These are phyloP conservation scores for Cryphonectria nitschkei DNA, from an alignment of 2,329 filamentous ascomycete genomes.

Conservation along the genomic window DNA sequence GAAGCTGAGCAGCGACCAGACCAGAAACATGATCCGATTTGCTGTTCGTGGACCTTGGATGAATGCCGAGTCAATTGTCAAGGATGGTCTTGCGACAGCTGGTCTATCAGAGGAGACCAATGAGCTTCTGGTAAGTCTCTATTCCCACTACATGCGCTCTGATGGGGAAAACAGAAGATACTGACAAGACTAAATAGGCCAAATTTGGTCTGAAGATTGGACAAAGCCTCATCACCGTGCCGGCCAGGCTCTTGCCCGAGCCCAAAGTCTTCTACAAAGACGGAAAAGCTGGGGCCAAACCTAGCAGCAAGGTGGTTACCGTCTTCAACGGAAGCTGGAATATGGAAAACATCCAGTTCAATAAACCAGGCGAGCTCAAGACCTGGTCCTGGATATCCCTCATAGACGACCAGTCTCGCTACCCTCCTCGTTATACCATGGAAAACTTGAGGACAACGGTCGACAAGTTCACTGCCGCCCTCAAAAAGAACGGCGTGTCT, in stretches of 20 bases:
- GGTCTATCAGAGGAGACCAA: conserved; percentile 48
- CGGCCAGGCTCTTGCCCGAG: conserved; percentile 59
- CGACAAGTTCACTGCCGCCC: conserved; percentile 15
- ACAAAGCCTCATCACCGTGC: conserved; percentile 61
- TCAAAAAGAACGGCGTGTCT: conserved; percentile 28
- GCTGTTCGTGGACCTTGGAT: conserved; percentile 59
- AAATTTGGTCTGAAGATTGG: conserved; percentile 51
- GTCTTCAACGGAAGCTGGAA: conserved; percentile 60
- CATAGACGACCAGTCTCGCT: background rate
- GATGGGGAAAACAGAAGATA: background rate
- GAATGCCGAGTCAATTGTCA: conserved; percentile 61
- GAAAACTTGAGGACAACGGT: background rate
- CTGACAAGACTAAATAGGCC: conserved; percentile 12
- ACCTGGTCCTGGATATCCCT: conserved; percentile 45
- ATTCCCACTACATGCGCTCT: no score
- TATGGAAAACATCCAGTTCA: conserved; percentile 55
- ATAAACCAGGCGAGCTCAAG: conserved; percentile 42
- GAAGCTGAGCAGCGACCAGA: conserved; percentile 54
- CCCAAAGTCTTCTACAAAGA: conserved; percentile 57
- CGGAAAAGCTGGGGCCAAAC: background rate
- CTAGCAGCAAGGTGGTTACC: conserved; percentile 30
- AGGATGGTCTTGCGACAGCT: conserved; percentile 51
- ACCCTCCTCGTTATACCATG: background rate
- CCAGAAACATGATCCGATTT: conserved; percentile 61
- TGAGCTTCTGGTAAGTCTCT: conserved; percentile 40